Conservation (phyloP, 352 stramenopile genomes). For the Phytophthora pistaciae region DNA sequence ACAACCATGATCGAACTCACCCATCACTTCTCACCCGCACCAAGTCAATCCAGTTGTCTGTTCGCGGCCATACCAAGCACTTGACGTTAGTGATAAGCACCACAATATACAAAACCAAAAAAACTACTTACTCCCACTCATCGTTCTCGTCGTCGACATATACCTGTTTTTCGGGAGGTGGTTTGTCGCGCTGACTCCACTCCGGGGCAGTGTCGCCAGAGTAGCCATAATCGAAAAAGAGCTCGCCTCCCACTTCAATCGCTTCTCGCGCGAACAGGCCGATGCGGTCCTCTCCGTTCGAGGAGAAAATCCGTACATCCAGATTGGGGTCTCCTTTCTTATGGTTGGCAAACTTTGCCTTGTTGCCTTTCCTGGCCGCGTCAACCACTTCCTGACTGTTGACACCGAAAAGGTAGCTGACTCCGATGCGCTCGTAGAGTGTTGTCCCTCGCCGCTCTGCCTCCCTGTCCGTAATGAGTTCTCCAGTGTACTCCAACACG, state of each 20-base stretch:
- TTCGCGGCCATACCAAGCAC: not conserved
- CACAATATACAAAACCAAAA: not conserved
- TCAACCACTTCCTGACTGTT: constrained; percentile 93
- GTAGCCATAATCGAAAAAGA: constrained; percentile 88
- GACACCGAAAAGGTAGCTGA: constrained; percentile 94
- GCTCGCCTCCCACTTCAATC: constrained; percentile 84
- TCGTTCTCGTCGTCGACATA: constrained; percentile 49
- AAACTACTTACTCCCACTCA: constrained; percentile 39
- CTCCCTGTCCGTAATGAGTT: constrained; percentile 79
- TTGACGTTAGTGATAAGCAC: not conserved
- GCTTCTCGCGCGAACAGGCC: constrained; percentile 91
- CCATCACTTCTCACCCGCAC: not conserved
- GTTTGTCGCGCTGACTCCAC: constrained; percentile 58
- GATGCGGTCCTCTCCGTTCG: constrained; percentile 93
- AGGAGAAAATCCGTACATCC: constrained; percentile 80
- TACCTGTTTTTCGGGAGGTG: constrained; percentile 15
- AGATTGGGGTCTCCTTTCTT: constrained; percentile 73
- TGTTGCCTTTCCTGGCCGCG: constrained; percentile 94
- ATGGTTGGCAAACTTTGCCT: constrained; percentile 95
- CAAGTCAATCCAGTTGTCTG: not conserved
- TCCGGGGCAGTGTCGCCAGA: constrained; percentile 64
- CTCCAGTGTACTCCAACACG: constrained; percentile 78
- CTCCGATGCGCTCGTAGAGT: constrained; percentile 70
- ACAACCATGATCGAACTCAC: not conserved
- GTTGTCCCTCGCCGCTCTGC: constrained; percentile 82